Evolutionary conservation across 306 rosid species (phyloP), one percentile per base, ranked within the genome.

Genomic region (Quercus gilva): DNA sequence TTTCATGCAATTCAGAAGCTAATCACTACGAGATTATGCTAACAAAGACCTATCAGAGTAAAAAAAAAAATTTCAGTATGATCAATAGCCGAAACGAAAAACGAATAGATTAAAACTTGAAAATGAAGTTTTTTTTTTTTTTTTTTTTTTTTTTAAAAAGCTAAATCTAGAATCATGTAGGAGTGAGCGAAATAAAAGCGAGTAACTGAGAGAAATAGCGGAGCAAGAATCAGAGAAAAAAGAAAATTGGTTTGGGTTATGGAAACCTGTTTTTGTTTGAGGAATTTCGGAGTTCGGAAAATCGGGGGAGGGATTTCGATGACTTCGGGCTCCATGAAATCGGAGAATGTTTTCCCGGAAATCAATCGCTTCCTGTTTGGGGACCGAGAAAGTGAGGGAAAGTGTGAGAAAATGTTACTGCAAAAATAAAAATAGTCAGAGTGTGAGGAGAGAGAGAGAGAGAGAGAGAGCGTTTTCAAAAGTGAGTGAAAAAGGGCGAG

Each of bases 261-360:
- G 45, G 45, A 37, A 55, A 89, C 98, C 91, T 81, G 91, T 74
- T 88, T 87, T 35, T 79, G 82, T 51, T 84, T 89, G 61, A 68
- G 79, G 37, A 77, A 74, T 64, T 84, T 81, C 21, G 86, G 18
- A 52, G 83, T 61, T 53, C 74, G 82, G 17, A 19, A 67, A 28
- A 77, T 71, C 71, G 79, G 78, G 43, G 45, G 88, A 4, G 87
- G 73, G 55, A 85, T 74, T 81, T 82, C 90, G 20, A 89, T 52
- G 9, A 87, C 88, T 25, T 89, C 94, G 58, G 90, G 76, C 76
- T 94, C 92, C 91, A 89, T 84, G 58, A 77, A 65, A n/a, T n/a
- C 61, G 56, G 86, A 84, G 76, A 28, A 61, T 65, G 71, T 37
- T 37, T 37, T 71, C 5, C 67, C 83, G 6, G 83, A 79, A 61